Conservation (phyloP, 129 eudicot genomes). For the Escallonia rubra region DNA sequence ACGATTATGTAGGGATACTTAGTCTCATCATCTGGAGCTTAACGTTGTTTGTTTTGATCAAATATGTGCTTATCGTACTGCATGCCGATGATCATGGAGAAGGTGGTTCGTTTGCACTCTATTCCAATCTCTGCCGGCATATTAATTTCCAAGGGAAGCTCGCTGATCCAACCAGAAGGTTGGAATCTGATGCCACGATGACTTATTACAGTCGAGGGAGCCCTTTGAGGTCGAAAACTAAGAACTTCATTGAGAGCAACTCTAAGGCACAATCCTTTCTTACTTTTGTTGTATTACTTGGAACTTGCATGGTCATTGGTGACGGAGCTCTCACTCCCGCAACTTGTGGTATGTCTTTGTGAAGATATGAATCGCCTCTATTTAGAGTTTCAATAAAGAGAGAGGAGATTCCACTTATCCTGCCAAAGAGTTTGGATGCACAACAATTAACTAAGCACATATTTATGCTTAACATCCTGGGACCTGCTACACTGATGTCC, state of each 20-base stretch:
- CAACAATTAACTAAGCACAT: no score
- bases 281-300: constrained; percentile 27
- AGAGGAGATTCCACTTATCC: no score
- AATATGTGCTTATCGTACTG: constrained; percentile 31
- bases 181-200: constrained; percentile 3
- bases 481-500: no score
- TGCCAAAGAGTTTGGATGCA: no score
- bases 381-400: no score
- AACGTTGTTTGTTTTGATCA: constrained; percentile 19
- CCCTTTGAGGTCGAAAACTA: constrained; percentile 13
- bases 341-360: constrained; percentile 11
- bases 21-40: constrained; percentile 33
- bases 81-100: constrained; percentile 38
- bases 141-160: constrained; percentile 17
- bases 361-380: no score
- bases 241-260: constrained; percentile 20
- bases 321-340: constrained; percentile 44
- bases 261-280: constrained; percentile 16
- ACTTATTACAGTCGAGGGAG: constrained; percentile 10
- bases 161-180: not conserved
- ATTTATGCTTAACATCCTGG: no score
- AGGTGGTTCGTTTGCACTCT: constrained; percentile 40
- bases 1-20: constrained; percentile 23
- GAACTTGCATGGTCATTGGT: constrained; percentile 46
- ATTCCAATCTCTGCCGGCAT: constrained; percentile 26